These are phyloP conservation scores for Trichoderma sp. DNA, from an alignment of 2,329 filamentous ascomycete species.

Conservation along the genomic window DNA sequence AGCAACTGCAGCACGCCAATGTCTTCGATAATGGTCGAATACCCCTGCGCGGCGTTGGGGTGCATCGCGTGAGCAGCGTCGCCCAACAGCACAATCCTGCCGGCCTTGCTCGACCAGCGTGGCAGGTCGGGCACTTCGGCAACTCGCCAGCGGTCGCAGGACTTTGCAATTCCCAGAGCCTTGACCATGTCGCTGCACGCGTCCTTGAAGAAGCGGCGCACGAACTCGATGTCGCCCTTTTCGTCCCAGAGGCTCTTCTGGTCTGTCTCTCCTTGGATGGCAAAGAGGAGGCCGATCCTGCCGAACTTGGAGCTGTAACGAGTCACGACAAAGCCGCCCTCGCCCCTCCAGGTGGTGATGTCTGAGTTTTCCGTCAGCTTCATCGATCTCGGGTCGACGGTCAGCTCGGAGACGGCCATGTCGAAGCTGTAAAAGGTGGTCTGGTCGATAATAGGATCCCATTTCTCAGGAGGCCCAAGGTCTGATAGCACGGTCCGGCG, in stretches of 20 bases:
- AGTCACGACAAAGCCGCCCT: conserved; percentile 22
- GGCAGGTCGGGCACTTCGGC: conserved; percentile 26
- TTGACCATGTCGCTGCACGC: conserved; percentile 22
- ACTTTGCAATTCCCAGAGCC: conserved; percentile 15
- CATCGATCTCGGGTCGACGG: neutral
- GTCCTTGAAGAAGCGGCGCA: conserved; percentile 20
- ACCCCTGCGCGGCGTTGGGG: conserved; percentile 19
- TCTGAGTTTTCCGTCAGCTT: conserved; percentile 22
- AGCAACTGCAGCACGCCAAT: conserved; percentile 17
- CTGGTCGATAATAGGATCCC: conserved; percentile 23
- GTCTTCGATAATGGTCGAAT: conserved; percentile 19
- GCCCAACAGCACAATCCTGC: conserved; percentile 23
- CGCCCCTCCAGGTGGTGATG: conserved; percentile 25
- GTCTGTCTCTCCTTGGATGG: conserved; percentile 23
- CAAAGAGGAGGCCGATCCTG: conserved; percentile 21
- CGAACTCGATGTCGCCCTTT: conserved; percentile 24
- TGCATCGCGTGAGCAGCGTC: conserved; percentile 24
- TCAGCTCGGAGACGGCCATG: conserved; percentile 14
- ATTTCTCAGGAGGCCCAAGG: neutral
- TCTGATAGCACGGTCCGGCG: conserved; percentile 14
- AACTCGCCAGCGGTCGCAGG: conserved; percentile 25
- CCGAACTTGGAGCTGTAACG: conserved; percentile 22
- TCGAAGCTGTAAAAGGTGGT: conserved; percentile 23
- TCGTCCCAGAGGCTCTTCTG: conserved; percentile 27
- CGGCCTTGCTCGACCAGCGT: conserved; percentile 23